A percentile compares a stretch with the other conserved stretches of the same genome.
Conservation (phyloP, 257 asterid genomes). For the Galeopsis tetrahit region DNA sequence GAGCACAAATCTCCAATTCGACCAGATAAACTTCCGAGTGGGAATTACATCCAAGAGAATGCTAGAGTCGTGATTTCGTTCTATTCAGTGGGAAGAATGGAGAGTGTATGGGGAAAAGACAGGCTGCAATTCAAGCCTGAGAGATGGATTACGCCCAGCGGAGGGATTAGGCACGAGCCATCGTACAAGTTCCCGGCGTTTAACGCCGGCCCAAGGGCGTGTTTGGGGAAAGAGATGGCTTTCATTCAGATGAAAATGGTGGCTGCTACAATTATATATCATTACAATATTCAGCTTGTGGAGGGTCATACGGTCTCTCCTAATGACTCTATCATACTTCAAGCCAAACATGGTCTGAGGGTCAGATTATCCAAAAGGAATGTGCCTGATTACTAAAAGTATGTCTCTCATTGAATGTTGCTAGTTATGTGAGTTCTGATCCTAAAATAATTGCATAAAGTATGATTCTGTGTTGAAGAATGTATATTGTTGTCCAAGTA, state of each 20-base stretch:
- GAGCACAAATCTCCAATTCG: constrained; percentile 52
- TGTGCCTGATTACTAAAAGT: background rate
- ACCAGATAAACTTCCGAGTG: constrained; percentile 49
- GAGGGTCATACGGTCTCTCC: constrained; percentile 42
- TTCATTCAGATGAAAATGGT: constrained; percentile 65
- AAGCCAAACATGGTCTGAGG: constrained; percentile 51
- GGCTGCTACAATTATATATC: constrained; percentile 47
- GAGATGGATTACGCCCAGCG: constrained; percentile 54
- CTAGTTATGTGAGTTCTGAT: no score
- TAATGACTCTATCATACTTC: constrained; percentile 51
- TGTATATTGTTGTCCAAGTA: no score
- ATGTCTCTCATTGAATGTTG: no score
- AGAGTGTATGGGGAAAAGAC: constrained; percentile 57
- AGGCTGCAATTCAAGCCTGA: constrained; percentile 60
- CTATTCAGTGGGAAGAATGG: constrained; percentile 61
- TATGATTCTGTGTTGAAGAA: no score
- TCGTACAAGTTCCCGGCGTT: constrained; percentile 70
- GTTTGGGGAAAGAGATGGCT: constrained; percentile 66
- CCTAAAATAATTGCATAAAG: no score
- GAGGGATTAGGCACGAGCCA: constrained; percentile 51
- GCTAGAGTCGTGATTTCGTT: constrained; percentile 44
- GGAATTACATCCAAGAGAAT: constrained; percentile 27
- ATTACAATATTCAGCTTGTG: constrained; percentile 41
- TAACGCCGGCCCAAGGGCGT: constrained; percentile 63
- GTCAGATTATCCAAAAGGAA: constrained; percentile 46